Evolutionary conservation across 2,329 filamentous ascomycete genomes (phyloP).

Genomic region (Clarireedia paspali): DNA sequence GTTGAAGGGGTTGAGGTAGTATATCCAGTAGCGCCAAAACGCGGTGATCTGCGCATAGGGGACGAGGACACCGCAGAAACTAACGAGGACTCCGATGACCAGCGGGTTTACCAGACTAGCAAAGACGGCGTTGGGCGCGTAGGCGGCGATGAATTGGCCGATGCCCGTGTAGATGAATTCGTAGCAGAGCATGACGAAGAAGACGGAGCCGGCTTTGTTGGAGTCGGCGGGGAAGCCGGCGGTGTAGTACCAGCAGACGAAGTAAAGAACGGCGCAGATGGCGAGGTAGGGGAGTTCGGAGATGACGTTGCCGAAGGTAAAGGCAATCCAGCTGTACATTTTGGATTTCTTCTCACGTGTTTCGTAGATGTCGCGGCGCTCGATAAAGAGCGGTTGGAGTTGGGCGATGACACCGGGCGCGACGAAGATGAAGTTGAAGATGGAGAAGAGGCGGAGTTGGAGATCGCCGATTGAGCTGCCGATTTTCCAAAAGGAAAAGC

Average conservation of each 20-base stretch:
- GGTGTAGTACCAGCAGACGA: constrained; percentile 50
- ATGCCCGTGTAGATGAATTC: constrained; percentile 46
- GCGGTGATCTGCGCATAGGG: constrained; percentile 58
- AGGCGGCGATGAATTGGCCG: constrained; percentile 56
- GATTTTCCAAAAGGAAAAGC: constrained; percentile 55
- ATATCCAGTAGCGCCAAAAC: constrained; percentile 52
- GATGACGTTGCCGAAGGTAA: constrained; percentile 44
- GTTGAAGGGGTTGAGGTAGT: constrained; percentile 54
- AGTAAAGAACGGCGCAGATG: constrained; percentile 39
- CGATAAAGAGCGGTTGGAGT: constrained; percentile 51
- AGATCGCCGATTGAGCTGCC: constrained; percentile 42
- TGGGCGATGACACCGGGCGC: constrained; percentile 50
- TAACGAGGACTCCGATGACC: constrained; percentile 50
- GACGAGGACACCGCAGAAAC: constrained; percentile 69
- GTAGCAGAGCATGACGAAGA: constrained; percentile 40
- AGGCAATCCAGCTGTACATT: constrained; percentile 53
- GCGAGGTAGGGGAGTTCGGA: constrained; percentile 40
- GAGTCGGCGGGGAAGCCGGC: constrained; percentile 41
- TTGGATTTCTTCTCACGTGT: constrained; percentile 52
- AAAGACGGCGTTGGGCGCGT: constrained; percentile 53
- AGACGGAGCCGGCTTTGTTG: constrained; percentile 41
- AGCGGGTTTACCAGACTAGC: constrained; percentile 51
- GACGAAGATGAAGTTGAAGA: constrained; percentile 58
- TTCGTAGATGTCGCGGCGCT: constrained; percentile 49
- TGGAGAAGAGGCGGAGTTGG: constrained; percentile 48